Conservation (phyloP, 176 grass and related monocot species). For the barley (Hordeum vulgare) region MorexV3_pseudomolecules_assembly NC_058523.1:509514867-509515366, state of each 20-base stretch:
- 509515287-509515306: slow-evolving; percentile 66
- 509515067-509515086: neutral
- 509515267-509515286: slow-evolving; percentile 58
- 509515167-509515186: too few relatives aligned
- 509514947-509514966: neutral
- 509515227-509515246: slow-evolving; percentile 37
- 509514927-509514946: neutral
- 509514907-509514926: neutral
- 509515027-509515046: neutral
- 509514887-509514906: neutral
- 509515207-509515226: slow-evolving; percentile 4
- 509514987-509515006: neutral
- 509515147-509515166: too few relatives aligned
- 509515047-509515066: neutral
- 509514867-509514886: neutral
- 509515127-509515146: neutral
- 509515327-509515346: slow-evolving; percentile 50
- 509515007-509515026: neutral
- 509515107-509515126: neutral
- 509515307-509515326: slow-evolving; percentile 72
- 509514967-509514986: neutral
- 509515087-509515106: neutral
- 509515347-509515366: slow-evolving; percentile 63
- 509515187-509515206: neutral
- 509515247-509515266: slow-evolving; percentile 47